These are phyloP conservation scores for Nadsonia commutata DNA, from an alignment of 1,139 yeast species.

Conservation along the genomic window DNA sequence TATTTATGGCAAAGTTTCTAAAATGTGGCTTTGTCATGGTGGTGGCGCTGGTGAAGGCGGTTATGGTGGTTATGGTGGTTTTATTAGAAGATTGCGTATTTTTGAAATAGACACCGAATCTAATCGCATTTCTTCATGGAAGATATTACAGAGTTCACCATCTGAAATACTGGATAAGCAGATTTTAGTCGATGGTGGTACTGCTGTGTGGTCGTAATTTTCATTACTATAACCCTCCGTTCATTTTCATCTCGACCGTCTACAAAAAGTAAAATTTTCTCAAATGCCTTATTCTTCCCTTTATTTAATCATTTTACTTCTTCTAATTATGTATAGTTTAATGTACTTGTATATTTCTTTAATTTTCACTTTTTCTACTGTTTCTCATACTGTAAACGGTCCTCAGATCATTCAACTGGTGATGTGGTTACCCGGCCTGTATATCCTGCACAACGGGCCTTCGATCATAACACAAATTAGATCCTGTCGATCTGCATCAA, in stretches of 20 bases:
- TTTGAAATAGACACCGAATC: constrained; percentile 47
- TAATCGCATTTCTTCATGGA: constrained; percentile 56
- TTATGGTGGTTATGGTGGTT: constrained; percentile 82
- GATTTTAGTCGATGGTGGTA: constrained; percentile 38
- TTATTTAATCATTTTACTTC: neutral
- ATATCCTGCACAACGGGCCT: no score
- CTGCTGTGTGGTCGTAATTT: constrained; percentile 11
- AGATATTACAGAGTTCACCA: constrained; percentile 34
- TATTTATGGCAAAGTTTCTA: constrained; percentile 24
- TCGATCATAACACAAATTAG: no score
- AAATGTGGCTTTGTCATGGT: constrained; percentile 78
- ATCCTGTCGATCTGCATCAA: no score
- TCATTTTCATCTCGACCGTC: no score
- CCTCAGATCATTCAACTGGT: neutral
- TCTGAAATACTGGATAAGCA: constrained; percentile 41
- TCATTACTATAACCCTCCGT: no score
- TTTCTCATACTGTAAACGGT: neutral
- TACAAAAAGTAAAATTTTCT: no score
- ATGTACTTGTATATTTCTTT: neutral
- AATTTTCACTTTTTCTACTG: neutral
- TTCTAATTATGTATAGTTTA: neutral
- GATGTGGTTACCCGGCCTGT: neutral
- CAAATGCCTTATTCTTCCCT: neutral
- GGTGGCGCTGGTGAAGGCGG: constrained; percentile 95
- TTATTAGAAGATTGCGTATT: constrained; percentile 55